These are phyloP conservation scores for Sporodiniella umbellata DNA, from an alignment of 371 early-diverging fungal genomes.

Conservation along the genomic window DNA sequence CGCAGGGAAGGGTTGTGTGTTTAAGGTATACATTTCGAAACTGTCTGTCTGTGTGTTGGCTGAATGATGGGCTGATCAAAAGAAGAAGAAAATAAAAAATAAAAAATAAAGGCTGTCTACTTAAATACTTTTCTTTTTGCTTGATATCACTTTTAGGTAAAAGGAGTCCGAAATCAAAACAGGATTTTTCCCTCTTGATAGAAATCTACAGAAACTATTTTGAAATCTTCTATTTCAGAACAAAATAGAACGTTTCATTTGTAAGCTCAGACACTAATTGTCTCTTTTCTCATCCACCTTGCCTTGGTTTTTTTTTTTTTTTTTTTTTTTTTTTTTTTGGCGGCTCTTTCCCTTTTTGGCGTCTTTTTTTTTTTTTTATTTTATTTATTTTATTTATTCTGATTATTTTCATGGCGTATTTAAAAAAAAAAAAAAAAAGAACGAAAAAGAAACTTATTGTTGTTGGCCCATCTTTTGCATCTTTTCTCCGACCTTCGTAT, in stretches of 20 bases:
- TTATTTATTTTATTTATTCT: too few species aligned
- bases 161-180: neutral
- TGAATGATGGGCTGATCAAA: too few species aligned
- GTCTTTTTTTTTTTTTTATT: too few species aligned
- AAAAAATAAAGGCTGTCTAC: neutral
- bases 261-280: neutral
- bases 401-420: too few species aligned
- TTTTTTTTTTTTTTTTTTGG: too few species aligned
- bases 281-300: too few species aligned
- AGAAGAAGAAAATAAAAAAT: neutral
- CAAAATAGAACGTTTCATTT: slow-evolving; percentile 1
- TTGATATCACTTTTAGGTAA: too few species aligned
- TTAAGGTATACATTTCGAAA: neutral
- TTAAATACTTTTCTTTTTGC: too few species aligned
- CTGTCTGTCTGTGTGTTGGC: too few species aligned
- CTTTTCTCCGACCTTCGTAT: slow-evolving; percentile 70
- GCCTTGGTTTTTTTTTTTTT: too few species aligned
- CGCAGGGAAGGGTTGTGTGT: neutral
- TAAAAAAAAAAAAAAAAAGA: too few species aligned
- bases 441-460: too few species aligned
- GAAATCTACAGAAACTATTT: neutral
- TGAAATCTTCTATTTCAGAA: neutral
- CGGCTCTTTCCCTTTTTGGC: neutral
- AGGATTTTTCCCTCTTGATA: neutral
- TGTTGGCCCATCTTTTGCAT: slow-evolving; percentile 52